A percentile compares a stretch with the other conserved stretches of the same genome.
Conservation (phyloP, 1,284 basidiomycete genomes). For the Heterobasidion occidentale region DNA sequence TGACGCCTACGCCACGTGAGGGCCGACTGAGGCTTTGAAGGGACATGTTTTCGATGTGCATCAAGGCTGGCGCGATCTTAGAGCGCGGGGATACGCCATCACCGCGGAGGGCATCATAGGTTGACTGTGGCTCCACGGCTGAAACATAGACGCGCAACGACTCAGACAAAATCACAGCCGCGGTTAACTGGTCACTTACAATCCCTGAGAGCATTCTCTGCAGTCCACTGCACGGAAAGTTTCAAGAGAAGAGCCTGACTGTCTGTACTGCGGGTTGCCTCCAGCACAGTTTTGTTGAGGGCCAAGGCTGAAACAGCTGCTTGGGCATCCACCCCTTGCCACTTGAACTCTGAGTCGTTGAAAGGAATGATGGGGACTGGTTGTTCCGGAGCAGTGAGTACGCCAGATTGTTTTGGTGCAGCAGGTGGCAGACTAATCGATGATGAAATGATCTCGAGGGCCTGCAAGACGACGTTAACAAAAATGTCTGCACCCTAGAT, state of each 20-base stretch:
- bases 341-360: slow-evolving; percentile 12
- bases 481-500: not conserved
- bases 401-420: slow-evolving; percentile 21
- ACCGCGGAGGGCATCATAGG: slow-evolving; percentile 50
- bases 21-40: slow-evolving; percentile 73
- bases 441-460: slow-evolving; percentile 2
- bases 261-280: slow-evolving; percentile 53
- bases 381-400: slow-evolving; percentile 27
- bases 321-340: slow-evolving; percentile 43
- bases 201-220: slow-evolving; percentile 66
- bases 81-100: slow-evolving; percentile 66
- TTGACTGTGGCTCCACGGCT: slow-evolving; percentile 56
- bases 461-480: slow-evolving; percentile 3
- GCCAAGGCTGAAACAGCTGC: slow-evolving; percentile 47
- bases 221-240: slow-evolving; percentile 60
- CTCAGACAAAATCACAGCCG: slow-evolving; percentile 21
- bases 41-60: slow-evolving; percentile 85
- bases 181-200: slow-evolving; percentile 42
- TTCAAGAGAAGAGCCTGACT: slow-evolving; percentile 42
- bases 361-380: slow-evolving; percentile 25
- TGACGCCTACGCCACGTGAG: slow-evolving; percentile 73
- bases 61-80: slow-evolving; percentile 74
- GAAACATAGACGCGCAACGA: slow-evolving; percentile 38
- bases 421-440: slow-evolving; percentile 13
- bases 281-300: slow-evolving; percentile 44